Percentiles rank a stretch among this genome's conserved stretches.
These are phyloP conservation scores for Phytopythium mirpurense DNA, from an alignment of 352 stramenopile genomes.

Conservation along the genomic window DNA sequence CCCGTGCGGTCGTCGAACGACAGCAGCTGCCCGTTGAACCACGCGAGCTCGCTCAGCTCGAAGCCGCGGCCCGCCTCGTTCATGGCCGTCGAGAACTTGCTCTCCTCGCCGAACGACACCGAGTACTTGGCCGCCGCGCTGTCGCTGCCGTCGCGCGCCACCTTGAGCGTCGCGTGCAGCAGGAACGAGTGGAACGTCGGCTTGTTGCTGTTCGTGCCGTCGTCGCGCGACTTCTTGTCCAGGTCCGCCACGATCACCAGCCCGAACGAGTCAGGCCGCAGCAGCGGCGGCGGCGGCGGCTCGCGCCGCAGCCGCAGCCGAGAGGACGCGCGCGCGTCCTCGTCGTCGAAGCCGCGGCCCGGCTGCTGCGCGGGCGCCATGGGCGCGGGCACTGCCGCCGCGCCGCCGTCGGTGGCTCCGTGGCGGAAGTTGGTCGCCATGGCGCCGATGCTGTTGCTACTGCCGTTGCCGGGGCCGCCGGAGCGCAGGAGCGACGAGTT, in stretches of 20 bases:
- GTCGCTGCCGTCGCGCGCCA: slow-evolving; percentile 26
- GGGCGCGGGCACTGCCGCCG: not conserved
- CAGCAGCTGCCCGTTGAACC: slow-evolving; percentile 87
- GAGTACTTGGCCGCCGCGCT: slow-evolving; percentile 54
- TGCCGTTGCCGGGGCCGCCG: slow-evolving; percentile 10
- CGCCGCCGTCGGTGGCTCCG: not conserved
- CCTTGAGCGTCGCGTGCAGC: slow-evolving; percentile 86
- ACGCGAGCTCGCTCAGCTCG: slow-evolving; percentile 93
- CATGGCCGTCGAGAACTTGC: slow-evolving; percentile 74
- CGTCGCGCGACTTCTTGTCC: slow-evolving; percentile 91
- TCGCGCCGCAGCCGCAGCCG: slow-evolving; percentile 21
- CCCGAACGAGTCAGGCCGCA: slow-evolving; percentile 61
- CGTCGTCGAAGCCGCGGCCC: slow-evolving; percentile 9
- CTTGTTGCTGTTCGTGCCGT: slow-evolving; percentile 72
- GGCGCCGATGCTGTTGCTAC: slow-evolving; percentile 18
- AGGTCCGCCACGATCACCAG: slow-evolving; percentile 95
- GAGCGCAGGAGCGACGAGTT: slow-evolving; percentile 27
- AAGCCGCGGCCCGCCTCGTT: slow-evolving; percentile 96
- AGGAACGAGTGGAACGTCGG: slow-evolving; percentile 89
- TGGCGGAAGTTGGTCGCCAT: slow-evolving; percentile 11
- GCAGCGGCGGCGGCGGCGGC: slow-evolving; percentile 17
- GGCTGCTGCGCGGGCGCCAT: slow-evolving; percentile 8
- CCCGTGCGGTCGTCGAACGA: slow-evolving; percentile 98
- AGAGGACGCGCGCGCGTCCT: too few relatives aligned
- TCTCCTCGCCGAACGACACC: slow-evolving; percentile 61